Percentiles rank a stretch among this genome's conserved stretches.
phyloP scores from a whole-genome alignment of 1,284 basidiomycete genomes.

The Tilletia indica region DNA sequence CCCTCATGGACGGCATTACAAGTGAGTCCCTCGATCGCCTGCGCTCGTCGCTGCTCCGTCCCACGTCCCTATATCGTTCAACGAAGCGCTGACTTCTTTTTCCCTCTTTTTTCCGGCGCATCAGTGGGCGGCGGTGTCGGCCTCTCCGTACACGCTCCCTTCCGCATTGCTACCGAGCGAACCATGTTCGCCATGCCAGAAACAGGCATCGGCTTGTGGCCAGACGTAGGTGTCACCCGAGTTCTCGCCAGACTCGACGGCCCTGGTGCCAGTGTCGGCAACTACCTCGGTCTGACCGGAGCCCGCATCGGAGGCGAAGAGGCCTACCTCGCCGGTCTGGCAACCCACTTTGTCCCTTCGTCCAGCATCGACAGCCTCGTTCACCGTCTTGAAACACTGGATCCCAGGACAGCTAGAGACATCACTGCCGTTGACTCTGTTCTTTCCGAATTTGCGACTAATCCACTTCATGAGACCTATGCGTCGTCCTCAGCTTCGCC shows the following conservation, averaged over 20 bases:
- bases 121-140: slow-evolving; percentile 95
- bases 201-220: slow-evolving; percentile 59
- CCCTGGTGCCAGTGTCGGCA: slow-evolving; percentile 66
- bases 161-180: slow-evolving; percentile 90
- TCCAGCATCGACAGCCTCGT: slow-evolving; percentile 35
- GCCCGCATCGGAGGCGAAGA: slow-evolving; percentile 47
- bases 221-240: slow-evolving; percentile 88
- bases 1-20: slow-evolving; percentile 84
- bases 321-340: slow-evolving; percentile 48
- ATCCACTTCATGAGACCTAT: slow-evolving; percentile 36
- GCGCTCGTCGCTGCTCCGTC: slow-evolving; percentile 19
- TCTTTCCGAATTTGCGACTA: slow-evolving; percentile 1
- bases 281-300: slow-evolving; percentile 88
- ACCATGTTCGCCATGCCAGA: slow-evolving; percentile 84
- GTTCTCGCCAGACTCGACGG: slow-evolving; percentile 89
- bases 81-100: background rate
- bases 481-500: background rate
- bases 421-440: slow-evolving; percentile 31
- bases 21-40: slow-evolving; percentile 63
- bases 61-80: background rate
- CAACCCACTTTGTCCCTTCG: slow-evolving; percentile 48
- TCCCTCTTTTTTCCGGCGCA: slow-evolving; percentile 21
- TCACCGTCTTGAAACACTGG: slow-evolving; percentile 39
- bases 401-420: slow-evolving; percentile 33
- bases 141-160: slow-evolving; percentile 79